Percentiles rank a stretch among this genome's conserved stretches.
These are phyloP conservation scores for Conringia planisiliqua DNA, from an alignment of 345 rosid species.

Conservation along the genomic window DNA sequence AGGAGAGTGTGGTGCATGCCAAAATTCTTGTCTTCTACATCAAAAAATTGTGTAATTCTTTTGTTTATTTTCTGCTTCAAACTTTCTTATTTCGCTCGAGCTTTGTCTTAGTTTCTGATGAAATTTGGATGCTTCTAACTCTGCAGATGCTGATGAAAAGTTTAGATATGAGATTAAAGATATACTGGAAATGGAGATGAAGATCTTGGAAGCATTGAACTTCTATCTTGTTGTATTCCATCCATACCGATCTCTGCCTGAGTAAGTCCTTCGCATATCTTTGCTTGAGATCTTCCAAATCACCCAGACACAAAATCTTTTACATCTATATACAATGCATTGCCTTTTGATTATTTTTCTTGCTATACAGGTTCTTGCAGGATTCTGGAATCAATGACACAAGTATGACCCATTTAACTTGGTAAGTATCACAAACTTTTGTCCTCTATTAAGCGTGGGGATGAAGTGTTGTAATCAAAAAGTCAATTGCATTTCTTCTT, in stretches of 20 bases:
- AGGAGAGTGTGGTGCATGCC: conserved; percentile 96
- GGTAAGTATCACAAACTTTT: conserved; percentile 43
- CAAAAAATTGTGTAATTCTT: conserved; percentile 56
- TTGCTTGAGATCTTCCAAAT: not conserved
- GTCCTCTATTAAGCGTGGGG: not conserved
- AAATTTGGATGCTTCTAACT: conserved; percentile 18
- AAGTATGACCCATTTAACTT: conserved; percentile 68
- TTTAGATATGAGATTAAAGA: conserved; percentile 78
- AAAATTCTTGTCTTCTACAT: conserved; percentile 66
- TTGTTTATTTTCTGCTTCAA: not conserved
- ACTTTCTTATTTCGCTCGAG: not conserved
- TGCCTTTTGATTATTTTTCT: not conserved
- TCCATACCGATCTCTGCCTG: conserved; percentile 81
- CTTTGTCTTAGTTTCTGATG: conserved; percentile 17
- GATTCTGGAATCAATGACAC: conserved; percentile 75
- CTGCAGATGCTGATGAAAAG: conserved; percentile 78
- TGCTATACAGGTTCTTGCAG: conserved; percentile 62
- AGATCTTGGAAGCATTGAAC: conserved; percentile 87
- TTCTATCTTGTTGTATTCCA: conserved; percentile 93
- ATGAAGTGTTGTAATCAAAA: not conserved
- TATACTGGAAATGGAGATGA: conserved; percentile 98
- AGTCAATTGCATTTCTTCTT: not conserved
- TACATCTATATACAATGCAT: not conserved
- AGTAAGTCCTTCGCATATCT: conserved; percentile 44
- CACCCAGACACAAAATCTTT: not conserved